Conservation (phyloP, 495 filamentous ascomycete genomes). For the Talaromyces trachyspermus region DNA sequence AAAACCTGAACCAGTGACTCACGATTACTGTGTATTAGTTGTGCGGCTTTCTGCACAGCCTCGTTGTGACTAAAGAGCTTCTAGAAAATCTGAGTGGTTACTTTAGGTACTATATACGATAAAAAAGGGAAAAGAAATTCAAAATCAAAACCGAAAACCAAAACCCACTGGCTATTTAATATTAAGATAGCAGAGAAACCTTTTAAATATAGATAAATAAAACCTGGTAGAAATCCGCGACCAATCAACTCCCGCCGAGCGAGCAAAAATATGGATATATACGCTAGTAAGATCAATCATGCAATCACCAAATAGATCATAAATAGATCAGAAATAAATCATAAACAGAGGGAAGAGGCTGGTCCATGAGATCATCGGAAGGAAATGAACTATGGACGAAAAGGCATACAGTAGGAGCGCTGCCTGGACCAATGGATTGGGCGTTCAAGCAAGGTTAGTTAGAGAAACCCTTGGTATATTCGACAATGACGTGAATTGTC, state of each 20-base stretch:
- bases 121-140: too few relatives aligned
- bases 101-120: too few relatives aligned
- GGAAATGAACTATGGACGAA: background rate
- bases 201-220: slow-evolving; percentile 2
- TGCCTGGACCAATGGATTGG: background rate
- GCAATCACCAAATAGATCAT: slow-evolving; percentile 5
- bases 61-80: too few relatives aligned
- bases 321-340: slow-evolving; percentile 1
- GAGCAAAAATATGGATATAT: slow-evolving; percentile 5
- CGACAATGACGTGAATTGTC: too few relatives aligned
- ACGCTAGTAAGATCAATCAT: slow-evolving; percentile 5
- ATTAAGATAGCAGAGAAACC: too few relatives aligned
- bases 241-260: slow-evolving; percentile 3
- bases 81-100: too few relatives aligned
- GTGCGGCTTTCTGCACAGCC: too few relatives aligned
- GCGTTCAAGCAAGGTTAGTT: too few relatives aligned
- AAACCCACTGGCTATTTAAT: too few relatives aligned
- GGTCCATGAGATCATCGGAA: background rate
- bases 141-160: too few relatives aligned
- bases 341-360: slow-evolving; percentile 1
- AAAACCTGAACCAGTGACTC: background rate
- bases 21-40: background rate
- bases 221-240: background rate
- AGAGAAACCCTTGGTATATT: background rate
- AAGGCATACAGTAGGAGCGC: background rate